phyloP scores from a whole-genome alignment of 2,329 filamentous ascomycete species.

The Aspergillus texensis region DNA sequence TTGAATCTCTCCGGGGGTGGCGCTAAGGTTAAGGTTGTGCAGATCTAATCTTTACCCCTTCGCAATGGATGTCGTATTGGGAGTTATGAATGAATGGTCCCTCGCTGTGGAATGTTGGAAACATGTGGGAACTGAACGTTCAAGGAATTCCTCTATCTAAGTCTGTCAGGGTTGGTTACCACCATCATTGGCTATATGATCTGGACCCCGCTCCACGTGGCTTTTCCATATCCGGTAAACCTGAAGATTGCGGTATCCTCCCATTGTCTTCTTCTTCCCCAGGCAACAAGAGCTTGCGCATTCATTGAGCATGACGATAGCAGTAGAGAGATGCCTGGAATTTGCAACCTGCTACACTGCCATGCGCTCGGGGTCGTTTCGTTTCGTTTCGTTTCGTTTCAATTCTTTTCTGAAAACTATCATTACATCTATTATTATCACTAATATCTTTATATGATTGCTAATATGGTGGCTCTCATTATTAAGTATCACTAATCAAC shows the following conservation, averaged over 20 bases:
- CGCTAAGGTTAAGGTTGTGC: neutral
- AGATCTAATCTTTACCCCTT: neutral
- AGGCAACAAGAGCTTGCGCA: conserved; percentile 1
- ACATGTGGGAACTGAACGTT: no score
- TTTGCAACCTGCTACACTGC: no score
- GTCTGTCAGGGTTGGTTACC: no score
- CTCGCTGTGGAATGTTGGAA: neutral
- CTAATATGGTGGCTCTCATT: neutral
- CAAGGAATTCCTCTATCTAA: no score
- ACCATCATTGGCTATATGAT: neutral
- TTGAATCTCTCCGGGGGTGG: neutral
- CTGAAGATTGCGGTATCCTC: neutral
- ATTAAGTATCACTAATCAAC: neutral
- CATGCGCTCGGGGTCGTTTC: neutral
- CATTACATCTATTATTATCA: neutral
- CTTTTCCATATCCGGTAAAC: neutral
- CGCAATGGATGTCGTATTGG: conserved; percentile 5
- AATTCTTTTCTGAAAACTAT: neutral
- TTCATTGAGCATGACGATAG: neutral
- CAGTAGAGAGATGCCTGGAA: no score
- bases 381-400: neutral
- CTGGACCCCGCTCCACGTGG: neutral
- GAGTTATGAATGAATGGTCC: neutral
- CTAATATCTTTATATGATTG: neutral
- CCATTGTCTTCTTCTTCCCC: no score